phyloP scores from a whole-genome alignment of 306 rosid genomes.

The Betula pendula region DNA sequence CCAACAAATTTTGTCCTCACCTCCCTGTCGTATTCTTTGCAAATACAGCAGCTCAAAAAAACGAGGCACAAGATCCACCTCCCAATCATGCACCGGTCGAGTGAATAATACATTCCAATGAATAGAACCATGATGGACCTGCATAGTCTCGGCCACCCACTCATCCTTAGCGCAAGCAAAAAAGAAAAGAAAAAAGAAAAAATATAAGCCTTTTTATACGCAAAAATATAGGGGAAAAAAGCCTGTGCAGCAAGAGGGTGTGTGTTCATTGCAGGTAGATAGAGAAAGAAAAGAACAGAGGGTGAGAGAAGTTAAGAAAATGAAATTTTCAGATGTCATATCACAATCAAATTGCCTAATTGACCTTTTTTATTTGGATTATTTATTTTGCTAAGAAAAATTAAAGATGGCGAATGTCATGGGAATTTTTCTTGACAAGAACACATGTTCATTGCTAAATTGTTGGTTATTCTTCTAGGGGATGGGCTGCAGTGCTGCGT shows the following conservation, averaged over 20 bases:
- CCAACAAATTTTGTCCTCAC: no score
- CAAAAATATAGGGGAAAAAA: not conserved
- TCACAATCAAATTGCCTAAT: not conserved
- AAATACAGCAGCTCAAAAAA: no score
- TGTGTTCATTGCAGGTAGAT: not conserved
- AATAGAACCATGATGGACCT: no score
- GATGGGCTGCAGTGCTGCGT: constrained; percentile 39
- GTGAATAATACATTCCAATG: no score
- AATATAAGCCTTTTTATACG: not conserved
- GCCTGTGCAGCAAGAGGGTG: not conserved
- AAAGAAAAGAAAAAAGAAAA: not conserved
- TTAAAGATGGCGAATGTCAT: not conserved
- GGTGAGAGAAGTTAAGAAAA: not conserved
- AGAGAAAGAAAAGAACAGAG: not conserved
- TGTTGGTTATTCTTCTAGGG: constrained; percentile 34
- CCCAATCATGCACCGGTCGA: no score
- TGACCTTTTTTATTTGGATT: not conserved
- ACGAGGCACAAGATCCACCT: no score
- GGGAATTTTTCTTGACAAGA: not conserved
- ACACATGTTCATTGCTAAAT: constrained; percentile 19
- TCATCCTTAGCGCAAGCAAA: no score
- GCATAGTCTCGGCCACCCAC: no score
- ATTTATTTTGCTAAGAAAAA: not conserved
- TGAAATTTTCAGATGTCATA: not conserved
- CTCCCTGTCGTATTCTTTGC: no score